Percentiles rank a stretch among this genome's conserved stretches.
phyloP scores from a whole-genome alignment of 345 rosid genomes.

The Aquilaria malaccensis region DNA sequence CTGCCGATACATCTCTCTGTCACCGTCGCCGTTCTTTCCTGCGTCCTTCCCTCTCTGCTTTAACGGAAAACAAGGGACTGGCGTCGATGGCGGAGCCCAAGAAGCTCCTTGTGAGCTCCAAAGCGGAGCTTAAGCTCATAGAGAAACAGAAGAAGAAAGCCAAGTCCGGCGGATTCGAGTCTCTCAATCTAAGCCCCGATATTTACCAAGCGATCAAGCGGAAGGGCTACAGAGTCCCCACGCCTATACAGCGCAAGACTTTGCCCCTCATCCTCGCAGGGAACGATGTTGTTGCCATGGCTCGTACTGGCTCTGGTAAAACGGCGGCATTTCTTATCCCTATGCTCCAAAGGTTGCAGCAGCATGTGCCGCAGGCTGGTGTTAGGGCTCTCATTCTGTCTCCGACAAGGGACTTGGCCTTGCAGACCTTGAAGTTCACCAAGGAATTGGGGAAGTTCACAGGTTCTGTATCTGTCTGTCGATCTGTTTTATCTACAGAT shows the following conservation, averaged over 20 bases:
- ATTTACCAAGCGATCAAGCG: conserved; percentile 73
- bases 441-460: conserved; percentile 80
- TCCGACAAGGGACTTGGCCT: conserved; percentile 90
- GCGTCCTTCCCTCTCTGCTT: too few species aligned
- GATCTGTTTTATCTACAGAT: background rate
- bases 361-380: conserved; percentile 77
- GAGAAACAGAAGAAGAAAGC: conserved; percentile 74
- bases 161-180: conserved; percentile 95
- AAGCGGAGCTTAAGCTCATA: conserved; percentile 62
- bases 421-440: conserved; percentile 93
- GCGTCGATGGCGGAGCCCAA: conserved; percentile 5
- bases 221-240: conserved; percentile 89
- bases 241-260: conserved; percentile 94
- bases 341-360: conserved; percentile 78
- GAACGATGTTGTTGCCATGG: conserved; percentile 95
- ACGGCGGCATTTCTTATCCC: conserved; percentile 94
- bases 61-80: too few species aligned
- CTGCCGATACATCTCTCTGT: too few species aligned
- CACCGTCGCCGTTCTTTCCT: too few species aligned
- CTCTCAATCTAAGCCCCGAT: conserved; percentile 63
- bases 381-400: conserved; percentile 84
- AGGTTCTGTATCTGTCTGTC: conserved; percentile 30
- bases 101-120: conserved; percentile 53
- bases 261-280: conserved; percentile 96
- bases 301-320: conserved; percentile 96